These are phyloP conservation scores for Globisporangium irregulare DNA, from an alignment of 352 stramenopile species.

Conservation along the genomic window DNA sequence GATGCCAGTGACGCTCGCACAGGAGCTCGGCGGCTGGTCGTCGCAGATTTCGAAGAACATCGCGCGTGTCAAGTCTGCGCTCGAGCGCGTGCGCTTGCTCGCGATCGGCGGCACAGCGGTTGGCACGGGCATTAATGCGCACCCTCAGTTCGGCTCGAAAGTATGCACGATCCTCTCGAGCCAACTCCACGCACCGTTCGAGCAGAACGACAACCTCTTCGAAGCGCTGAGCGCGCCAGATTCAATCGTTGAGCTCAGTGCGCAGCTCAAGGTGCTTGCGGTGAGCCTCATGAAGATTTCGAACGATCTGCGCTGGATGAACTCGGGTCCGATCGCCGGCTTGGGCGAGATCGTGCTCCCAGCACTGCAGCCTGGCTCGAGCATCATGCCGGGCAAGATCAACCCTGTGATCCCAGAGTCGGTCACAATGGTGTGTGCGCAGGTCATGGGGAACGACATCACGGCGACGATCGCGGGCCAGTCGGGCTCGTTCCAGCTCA, in stretches of 20 bases:
- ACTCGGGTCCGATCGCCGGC: constrained; percentile 90
- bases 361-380: constrained; percentile 90
- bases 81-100: constrained; percentile 45
- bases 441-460: constrained; percentile 59
- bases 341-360: constrained; percentile 91
- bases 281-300: constrained; percentile 94
- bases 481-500: constrained; percentile 54
- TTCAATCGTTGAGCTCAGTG: constrained; percentile 90
- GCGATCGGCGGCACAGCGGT: constrained; percentile 61
- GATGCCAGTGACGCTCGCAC: constrained; percentile 50
- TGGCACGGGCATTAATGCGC: constrained; percentile 62
- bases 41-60: constrained; percentile 57
- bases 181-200: constrained; percentile 37
- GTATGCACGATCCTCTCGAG: constrained; percentile 39
- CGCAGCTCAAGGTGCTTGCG: constrained; percentile 89
- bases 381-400: constrained; percentile 98
- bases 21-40: constrained; percentile 48
- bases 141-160: constrained; percentile 39
- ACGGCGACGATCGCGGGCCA: constrained; percentile 47
- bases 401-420: constrained; percentile 84
- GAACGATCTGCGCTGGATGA: constrained; percentile 92
- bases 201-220: constrained; percentile 54
- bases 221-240: constrained; percentile 93
- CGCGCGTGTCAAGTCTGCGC: constrained; percentile 38
- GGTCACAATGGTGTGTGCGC: constrained; percentile 54